Percentiles rank a stretch among this genome's conserved stretches.
Evolutionary conservation across 495 filamentous ascomycete species (phyloP).

Genomic region (Amorphotheca resinae): DNA sequence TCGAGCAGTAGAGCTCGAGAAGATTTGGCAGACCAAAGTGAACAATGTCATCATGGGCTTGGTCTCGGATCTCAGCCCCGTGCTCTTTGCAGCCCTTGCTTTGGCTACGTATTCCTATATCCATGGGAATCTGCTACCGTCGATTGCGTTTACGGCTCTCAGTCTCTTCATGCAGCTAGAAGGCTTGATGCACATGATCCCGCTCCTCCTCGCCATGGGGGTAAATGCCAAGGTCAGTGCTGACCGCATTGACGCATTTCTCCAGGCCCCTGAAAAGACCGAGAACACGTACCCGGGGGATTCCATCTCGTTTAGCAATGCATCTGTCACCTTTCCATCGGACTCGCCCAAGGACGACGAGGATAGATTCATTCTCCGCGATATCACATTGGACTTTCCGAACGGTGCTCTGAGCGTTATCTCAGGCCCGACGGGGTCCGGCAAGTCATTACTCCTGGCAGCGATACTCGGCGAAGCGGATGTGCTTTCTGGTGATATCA

Average conservation of each 20-base stretch:
- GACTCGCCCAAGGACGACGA: slow-evolving; percentile 1
- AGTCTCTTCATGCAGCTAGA: slow-evolving; percentile 19
- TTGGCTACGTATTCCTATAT: slow-evolving; percentile 17
- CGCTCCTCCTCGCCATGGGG: slow-evolving; percentile 13
- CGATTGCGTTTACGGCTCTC: slow-evolving; percentile 24
- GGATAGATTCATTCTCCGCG: slow-evolving; percentile 12
- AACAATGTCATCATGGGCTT: slow-evolving; percentile 11
- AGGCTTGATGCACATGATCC: slow-evolving; percentile 13
- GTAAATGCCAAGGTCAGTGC: slow-evolving; percentile 12
- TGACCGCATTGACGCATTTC: slow-evolving; percentile 14
- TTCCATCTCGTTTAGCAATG: slow-evolving; percentile 14
- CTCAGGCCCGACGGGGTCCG: slow-evolving; percentile 42
- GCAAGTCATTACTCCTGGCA: slow-evolving; percentile 44
- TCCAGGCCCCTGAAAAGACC: slow-evolving; percentile 7
- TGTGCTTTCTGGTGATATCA: slow-evolving; percentile 32
- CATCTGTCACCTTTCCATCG: slow-evolving; percentile 11
- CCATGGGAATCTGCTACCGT: slow-evolving; percentile 15
- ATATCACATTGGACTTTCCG: slow-evolving; percentile 17
- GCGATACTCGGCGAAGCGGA: slow-evolving; percentile 47
- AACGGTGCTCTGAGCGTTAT: slow-evolving; percentile 21
- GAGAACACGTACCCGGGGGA: slow-evolving; percentile 11
- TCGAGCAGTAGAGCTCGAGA: slow-evolving; percentile 16
- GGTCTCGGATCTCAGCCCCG: slow-evolving; percentile 11
- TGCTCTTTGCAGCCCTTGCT: slow-evolving; percentile 14
- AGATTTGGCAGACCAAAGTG: slow-evolving; percentile 14